A percentile compares a stretch with the other conserved stretches of the same genome.
These are phyloP conservation scores for Russula sp. DNA, from an alignment of 768 basidiomycete species.

Conservation along the genomic window DNA sequence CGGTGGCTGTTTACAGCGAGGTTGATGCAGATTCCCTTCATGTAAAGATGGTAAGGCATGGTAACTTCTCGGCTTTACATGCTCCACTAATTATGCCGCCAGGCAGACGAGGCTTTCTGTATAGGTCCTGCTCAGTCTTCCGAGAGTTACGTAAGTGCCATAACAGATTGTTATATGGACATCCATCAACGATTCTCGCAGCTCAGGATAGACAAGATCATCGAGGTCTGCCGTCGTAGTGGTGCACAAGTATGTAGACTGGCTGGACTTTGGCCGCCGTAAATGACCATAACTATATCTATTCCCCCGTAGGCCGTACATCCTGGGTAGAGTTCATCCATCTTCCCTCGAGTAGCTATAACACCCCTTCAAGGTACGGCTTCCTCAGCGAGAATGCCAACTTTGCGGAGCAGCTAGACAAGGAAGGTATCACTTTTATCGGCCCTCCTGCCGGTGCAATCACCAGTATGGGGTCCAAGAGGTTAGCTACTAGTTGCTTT, in stretches of 20 bases:
- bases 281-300: neutral
- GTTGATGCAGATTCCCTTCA: constrained; percentile 78
- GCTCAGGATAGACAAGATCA: constrained; percentile 84
- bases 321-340: constrained; percentile 54
- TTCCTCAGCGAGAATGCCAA: constrained; percentile 88
- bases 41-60: constrained; percentile 56
- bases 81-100: constrained; percentile 7
- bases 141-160: constrained; percentile 76
- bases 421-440: constrained; percentile 81
- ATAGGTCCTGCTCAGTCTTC: constrained; percentile 88
- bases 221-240: constrained; percentile 71
- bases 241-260: constrained; percentile 66
- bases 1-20: constrained; percentile 88
- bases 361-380: constrained; percentile 54
- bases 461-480: constrained; percentile 92
- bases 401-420: constrained; percentile 68
- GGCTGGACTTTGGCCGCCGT: neutral
- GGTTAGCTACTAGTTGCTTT: constrained; percentile 36
- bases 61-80: neutral
- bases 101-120: constrained; percentile 53
- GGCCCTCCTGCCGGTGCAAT: constrained; percentile 87
- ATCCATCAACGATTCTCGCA: constrained; percentile 26
- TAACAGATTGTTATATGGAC: neutral
- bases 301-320: constrained; percentile 63
- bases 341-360: neutral